These are phyloP conservation scores for Trichoderma gracile DNA, from an alignment of 2,329 filamentous ascomycete genomes.

Conservation along the genomic window DNA sequence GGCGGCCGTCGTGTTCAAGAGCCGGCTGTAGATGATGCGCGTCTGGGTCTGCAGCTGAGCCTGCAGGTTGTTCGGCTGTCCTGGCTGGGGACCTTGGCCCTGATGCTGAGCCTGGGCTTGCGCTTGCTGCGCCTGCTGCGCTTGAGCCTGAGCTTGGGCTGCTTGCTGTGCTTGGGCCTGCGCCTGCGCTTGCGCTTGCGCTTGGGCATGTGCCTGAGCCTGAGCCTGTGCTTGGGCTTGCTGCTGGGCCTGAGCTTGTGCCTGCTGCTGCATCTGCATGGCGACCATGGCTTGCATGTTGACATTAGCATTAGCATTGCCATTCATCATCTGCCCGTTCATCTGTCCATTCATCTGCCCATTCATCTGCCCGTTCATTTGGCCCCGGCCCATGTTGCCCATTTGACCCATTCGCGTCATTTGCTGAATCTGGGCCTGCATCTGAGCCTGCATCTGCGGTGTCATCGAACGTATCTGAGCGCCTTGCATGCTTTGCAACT, in stretches of 20 bases:
- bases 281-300: constrained; percentile 45
- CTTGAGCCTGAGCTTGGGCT: constrained; percentile 36
- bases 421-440: constrained; percentile 42
- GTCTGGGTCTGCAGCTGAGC: constrained; percentile 31
- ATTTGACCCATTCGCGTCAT: constrained; percentile 40
- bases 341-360: constrained; percentile 44
- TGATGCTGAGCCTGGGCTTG: constrained; percentile 39
- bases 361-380: constrained; percentile 37
- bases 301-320: constrained; percentile 30
- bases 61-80: constrained; percentile 33
- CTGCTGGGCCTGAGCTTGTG: constrained; percentile 37
- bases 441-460: constrained; percentile 43
- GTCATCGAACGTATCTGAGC: constrained; percentile 39
- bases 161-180: constrained; percentile 45
- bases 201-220: constrained; percentile 51
- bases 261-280: constrained; percentile 39
- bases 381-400: constrained; percentile 43
- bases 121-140: constrained; percentile 33
- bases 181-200: constrained; percentile 67
- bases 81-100: constrained; percentile 38
- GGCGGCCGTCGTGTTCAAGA: constrained; percentile 38
- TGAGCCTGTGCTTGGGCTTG: constrained; percentile 57
- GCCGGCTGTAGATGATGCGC: constrained; percentile 43
- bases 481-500: constrained; percentile 46
- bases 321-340: constrained; percentile 41